Evolutionary conservation across 257 asterid species (phyloP), one percentile per base, ranked within the genome.

Genomic region (Scutellaria galericulata): DNA sequence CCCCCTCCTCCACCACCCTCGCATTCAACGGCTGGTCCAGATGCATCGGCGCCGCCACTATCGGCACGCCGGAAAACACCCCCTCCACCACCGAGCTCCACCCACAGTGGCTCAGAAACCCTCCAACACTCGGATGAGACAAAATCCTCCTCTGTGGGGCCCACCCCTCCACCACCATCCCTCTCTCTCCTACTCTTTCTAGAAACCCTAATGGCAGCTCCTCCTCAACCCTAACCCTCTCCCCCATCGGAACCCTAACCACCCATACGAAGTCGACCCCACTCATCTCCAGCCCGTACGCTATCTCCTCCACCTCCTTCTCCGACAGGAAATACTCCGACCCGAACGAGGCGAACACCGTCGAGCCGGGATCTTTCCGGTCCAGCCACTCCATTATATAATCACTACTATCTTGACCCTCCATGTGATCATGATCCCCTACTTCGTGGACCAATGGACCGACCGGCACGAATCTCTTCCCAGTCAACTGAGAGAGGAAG

Each of bases 1-100:
- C 85, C 7, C 53, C 65, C 73, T 73, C 86, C 80, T 61, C 91
- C 81, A 83, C 87, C 74, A 87, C 1, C 80, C 85, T 80, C 0
- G 90, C 89, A 45, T 89, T 87, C 77, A 89, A 39, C 7, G 95
- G 88, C 81, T 87, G 95, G 53, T 89, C 97, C 40, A 81, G 66
- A 50, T 85, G 87, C 86, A 86, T 88, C 42, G 97, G 93, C 85
- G 77, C 63, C 18, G 89, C 89, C 5, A 84, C 65, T 0, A 92
- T 81, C 18, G 92, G 96, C 66, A 86, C 83, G 3, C 86, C 84
- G 2, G 27, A 83, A 11, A 75, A 64, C 13, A 88, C 66, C 0
- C 81, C 82, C 41, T 92, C 87, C 82, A 86, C 80, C 73, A 88
- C 84, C 3, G 92, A 86, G 66, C 84, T 80, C 95, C 95, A 87